Base-by-base conservation (phyloP, 352 stramenopile genomes). In the Phytophthora cryptogea region DNA sequence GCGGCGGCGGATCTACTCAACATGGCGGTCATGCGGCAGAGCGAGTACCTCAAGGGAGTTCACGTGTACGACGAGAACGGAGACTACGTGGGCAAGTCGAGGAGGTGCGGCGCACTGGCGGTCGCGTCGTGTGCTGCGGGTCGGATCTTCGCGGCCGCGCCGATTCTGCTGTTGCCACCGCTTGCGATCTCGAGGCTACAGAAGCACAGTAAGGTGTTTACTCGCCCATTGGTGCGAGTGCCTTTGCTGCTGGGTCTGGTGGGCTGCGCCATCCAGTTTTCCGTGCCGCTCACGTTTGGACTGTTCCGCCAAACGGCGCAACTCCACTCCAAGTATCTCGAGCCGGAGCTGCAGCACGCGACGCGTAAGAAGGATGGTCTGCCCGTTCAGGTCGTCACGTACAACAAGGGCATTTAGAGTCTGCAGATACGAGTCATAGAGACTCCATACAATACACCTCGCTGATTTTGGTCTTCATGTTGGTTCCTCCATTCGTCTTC, bases 221-320 rank as follows among this genome's bases (percentile, higher is more conserved):
- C 50, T 10, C 49, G 53, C 32, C 43, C 63, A 10, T 86, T 74
- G 78, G 59, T 92, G 51, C 81, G 81, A 37, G 60, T 92, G n/a
- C 83, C 87, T 10, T 63, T 81, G 35, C 56, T 90, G 51, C 67
- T 95, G 11, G 77, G 70, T 30, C 66, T 92, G 11, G 84, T 95
- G 16, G 87, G 81, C 51, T 72, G 75, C 20, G 77, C 79, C 13
- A 95, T 95, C 56, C 83, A 94, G 61, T 88, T 89, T 68, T 90
- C 84, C 4, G 87, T 95, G 43, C 87, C 87, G 4, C 54, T 94
- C 23, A 95, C 87, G 42, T 95, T 95, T 48, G 87, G 83, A 16
- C 71, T 95, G 26, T 95, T 95, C 69, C 80, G 83, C 16, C 87
- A 93, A 54, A 90, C 84, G 3, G 85, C 85, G 51, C 80, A 90